These are phyloP conservation scores for Emergomyces orientalis DNA, from an alignment of 2,329 filamentous ascomycete species.

Conservation along the genomic window DNA sequence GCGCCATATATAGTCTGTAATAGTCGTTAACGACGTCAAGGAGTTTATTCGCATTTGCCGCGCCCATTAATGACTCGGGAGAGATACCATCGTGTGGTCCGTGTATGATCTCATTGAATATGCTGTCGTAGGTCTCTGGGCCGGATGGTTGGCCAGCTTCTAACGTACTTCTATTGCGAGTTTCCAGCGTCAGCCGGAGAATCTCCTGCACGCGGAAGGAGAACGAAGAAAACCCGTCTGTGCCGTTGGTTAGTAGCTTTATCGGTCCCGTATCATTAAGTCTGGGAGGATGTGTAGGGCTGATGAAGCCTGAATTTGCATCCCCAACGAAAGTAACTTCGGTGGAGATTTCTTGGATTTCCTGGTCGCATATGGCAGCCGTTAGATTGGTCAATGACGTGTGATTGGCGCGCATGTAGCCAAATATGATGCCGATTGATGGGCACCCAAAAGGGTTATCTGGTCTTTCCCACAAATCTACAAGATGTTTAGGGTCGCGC, in stretches of 20 bases:
- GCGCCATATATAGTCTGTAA: background rate
- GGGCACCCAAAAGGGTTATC: background rate
- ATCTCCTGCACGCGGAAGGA: background rate
- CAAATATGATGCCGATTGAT: conserved; percentile 3
- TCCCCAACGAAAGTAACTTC: background rate
- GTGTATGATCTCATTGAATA: background rate
- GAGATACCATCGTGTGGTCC: background rate
- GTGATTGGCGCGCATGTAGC: background rate
- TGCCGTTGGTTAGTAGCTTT: background rate
- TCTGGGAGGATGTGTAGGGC: background rate
- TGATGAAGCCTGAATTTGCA: background rate
- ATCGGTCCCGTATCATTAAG: background rate
- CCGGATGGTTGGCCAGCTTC: background rate
- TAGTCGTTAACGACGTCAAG: background rate
- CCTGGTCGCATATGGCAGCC: background rate
- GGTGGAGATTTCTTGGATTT: conserved; percentile 1
- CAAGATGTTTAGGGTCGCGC: background rate
- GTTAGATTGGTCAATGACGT: background rate
- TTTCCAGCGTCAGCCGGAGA: background rate
- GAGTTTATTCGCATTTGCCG: background rate
- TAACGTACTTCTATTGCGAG: background rate
- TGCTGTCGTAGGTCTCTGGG: background rate
- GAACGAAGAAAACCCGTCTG: background rate
- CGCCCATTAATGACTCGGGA: background rate
- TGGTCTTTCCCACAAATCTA: background rate